Evolutionary conservation across 2,329 filamentous ascomycete species (phyloP).

Genomic region (Fusarium sp.): DNA sequence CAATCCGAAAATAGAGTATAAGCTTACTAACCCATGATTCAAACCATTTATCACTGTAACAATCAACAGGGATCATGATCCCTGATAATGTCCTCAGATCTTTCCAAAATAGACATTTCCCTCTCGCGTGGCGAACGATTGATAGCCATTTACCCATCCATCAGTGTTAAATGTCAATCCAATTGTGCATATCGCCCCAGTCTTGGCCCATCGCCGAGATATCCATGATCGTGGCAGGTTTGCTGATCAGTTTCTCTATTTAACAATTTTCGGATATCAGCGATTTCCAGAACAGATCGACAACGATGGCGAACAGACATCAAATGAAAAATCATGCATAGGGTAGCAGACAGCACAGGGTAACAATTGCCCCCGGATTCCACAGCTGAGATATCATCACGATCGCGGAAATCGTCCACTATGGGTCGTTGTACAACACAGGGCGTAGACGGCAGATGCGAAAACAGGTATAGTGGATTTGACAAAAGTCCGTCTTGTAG

Average conservation of each 20-base stretch:
- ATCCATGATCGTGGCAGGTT: neutral
- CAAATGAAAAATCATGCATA: too few species aligned
- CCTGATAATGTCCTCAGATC: neutral
- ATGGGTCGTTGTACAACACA: neutral
- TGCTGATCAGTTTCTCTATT: neutral
- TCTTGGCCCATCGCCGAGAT: constrained; percentile 5
- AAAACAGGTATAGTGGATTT: constrained; percentile 15
- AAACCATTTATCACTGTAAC: neutral
- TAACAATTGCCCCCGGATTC: neutral
- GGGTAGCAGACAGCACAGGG: too few species aligned
- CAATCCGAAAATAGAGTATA: neutral
- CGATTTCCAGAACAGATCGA: neutral
- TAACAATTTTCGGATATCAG: neutral
- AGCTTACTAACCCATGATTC: neutral
- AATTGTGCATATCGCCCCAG: neutral
- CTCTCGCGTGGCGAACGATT: constrained; percentile 8
- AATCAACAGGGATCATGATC: constrained; percentile 8
- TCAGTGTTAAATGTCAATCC: neutral
- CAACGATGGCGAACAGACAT: neutral
- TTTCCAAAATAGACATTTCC: neutral
- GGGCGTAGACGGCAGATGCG: neutral
- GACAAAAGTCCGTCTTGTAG: constrained; percentile 29
- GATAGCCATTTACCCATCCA: neutral
- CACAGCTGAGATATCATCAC: constrained; percentile 2
- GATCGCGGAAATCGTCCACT: neutral